Conservation (phyloP, 2,329 filamentous ascomycete genomes). For the Diaporthe nobilis region DNA sequence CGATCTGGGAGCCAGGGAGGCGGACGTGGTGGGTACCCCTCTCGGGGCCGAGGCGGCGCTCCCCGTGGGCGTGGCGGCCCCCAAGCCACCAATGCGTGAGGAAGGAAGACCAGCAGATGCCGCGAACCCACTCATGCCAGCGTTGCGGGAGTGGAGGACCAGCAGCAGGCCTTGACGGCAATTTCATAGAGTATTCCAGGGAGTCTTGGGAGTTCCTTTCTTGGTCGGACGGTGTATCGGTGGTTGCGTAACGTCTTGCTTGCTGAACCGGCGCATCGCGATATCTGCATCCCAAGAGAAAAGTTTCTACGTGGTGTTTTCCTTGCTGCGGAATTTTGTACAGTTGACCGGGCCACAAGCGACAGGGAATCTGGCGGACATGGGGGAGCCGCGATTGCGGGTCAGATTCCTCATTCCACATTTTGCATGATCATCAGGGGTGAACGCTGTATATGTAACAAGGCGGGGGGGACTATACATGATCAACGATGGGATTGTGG, state of each 20-base stretch:
- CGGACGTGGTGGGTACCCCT: constrained; percentile 79
- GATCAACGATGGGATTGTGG: constrained; percentile 37
- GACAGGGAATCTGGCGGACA: constrained; percentile 11
- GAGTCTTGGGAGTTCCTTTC: constrained; percentile 42
- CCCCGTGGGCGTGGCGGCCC: constrained; percentile 74
- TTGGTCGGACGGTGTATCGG: constrained; percentile 41
- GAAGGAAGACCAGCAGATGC: constrained; percentile 22
- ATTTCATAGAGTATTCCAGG: constrained; percentile 40
- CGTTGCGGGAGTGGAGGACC: constrained; percentile 15
- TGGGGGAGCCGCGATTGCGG: constrained; percentile 24
- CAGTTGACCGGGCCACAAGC: constrained; percentile 27
- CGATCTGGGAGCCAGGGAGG: constrained; percentile 72
- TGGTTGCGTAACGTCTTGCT: constrained; percentile 40
- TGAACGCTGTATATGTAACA: constrained; percentile 39
- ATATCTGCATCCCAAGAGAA: constrained; percentile 41
- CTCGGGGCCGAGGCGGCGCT: constrained; percentile 70
- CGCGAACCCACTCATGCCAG: constrained; percentile 15
- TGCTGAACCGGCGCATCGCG: constrained; percentile 42
- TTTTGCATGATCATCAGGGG: constrained; percentile 39
- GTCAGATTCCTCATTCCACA: constrained; percentile 32
- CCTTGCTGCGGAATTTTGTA: constrained; percentile 29
- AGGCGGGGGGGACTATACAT: constrained; percentile 37
- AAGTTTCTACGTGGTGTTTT: constrained; percentile 36
- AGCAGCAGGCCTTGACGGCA: constrained; percentile 28
- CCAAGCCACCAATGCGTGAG: constrained; percentile 67